These are phyloP conservation scores for Coniochaeta hoffmannii DNA, from an alignment of 2,329 filamentous ascomycete species.

Conservation along the genomic window DNA sequence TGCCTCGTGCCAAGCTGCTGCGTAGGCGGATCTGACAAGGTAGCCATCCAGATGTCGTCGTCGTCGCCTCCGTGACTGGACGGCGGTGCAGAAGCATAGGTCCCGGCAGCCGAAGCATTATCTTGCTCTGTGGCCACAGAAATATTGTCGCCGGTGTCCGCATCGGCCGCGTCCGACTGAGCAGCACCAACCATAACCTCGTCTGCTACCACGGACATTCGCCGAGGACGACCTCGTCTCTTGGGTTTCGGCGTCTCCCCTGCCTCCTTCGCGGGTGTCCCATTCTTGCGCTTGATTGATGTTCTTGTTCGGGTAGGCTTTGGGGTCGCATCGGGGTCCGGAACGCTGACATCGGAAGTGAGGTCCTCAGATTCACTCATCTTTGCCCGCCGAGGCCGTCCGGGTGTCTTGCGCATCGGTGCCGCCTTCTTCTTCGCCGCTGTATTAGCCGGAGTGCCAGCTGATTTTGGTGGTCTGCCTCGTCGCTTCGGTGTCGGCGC, in stretches of 20 bases:
- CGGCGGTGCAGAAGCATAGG: background rate
- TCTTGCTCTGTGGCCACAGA: slow-evolving; percentile 5
- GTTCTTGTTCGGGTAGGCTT: slow-evolving; percentile 11
- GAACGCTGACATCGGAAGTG: slow-evolving; percentile 16
- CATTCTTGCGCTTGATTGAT: slow-evolving; percentile 15
- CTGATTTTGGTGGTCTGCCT: slow-evolving; percentile 39
- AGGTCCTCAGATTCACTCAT: slow-evolving; percentile 10
- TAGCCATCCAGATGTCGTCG: slow-evolving; percentile 37
- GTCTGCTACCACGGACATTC: slow-evolving; percentile 11
- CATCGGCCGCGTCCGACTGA: slow-evolving; percentile 1
- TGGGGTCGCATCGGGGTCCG: slow-evolving; percentile 21
- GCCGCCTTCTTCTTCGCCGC: slow-evolving; percentile 39
- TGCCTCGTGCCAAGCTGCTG: background rate
- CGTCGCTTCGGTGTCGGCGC: slow-evolving; percentile 33
- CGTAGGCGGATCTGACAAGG: slow-evolving; percentile 28
- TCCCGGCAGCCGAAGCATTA: slow-evolving; percentile 1
- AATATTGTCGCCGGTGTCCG: slow-evolving; percentile 4
- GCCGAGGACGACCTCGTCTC: slow-evolving; percentile 21
- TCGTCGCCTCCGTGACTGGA: slow-evolving; percentile 8
- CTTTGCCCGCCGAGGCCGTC: slow-evolving; percentile 22
- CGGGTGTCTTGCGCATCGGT: slow-evolving; percentile 29
- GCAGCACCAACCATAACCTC: slow-evolving; percentile 7
- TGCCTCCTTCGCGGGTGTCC: slow-evolving; percentile 19
- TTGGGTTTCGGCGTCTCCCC: slow-evolving; percentile 15
- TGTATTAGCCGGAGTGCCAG: slow-evolving; percentile 40